These are phyloP conservation scores for Eucalyptus shirleyi DNA, from an alignment of 345 rosid genomes.

Conservation along the genomic window DNA sequence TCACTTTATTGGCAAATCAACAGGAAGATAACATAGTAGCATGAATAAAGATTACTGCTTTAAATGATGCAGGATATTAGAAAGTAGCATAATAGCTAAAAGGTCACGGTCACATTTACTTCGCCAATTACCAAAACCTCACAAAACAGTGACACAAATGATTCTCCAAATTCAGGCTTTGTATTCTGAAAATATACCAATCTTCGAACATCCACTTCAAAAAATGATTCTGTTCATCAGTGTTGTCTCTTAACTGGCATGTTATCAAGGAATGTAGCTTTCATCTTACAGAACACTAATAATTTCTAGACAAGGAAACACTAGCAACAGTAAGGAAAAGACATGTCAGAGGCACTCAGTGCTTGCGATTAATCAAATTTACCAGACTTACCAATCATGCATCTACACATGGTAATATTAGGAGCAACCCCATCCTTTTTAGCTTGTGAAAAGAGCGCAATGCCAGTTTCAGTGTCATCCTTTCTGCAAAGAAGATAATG, in stretches of 20 bases:
- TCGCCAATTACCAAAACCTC: background rate
- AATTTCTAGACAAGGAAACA: background rate
- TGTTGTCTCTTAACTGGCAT: background rate
- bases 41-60: background rate
- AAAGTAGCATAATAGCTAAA: background rate
- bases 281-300: background rate
- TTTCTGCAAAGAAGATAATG: slow-evolving; percentile 30
- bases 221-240: background rate
- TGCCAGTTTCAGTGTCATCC: slow-evolving; percentile 69
- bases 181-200: background rate
- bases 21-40: background rate
- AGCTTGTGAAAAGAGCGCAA: slow-evolving; percentile 54
- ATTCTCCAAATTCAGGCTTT: background rate
- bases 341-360: background rate
- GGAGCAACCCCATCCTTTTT: slow-evolving; percentile 58
- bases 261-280: background rate
- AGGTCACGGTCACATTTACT: background rate
- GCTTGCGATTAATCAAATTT: slow-evolving; percentile 3
- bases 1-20: background rate
- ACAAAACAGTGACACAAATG: background rate
- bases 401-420: slow-evolving; percentile 54
- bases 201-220: background rate
- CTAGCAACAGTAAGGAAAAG: background rate
- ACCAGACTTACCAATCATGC: slow-evolving; percentile 63
- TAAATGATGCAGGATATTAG: background rate